Conservation (phyloP, 164 flowering plant species). For the Piper betle region DNA sequence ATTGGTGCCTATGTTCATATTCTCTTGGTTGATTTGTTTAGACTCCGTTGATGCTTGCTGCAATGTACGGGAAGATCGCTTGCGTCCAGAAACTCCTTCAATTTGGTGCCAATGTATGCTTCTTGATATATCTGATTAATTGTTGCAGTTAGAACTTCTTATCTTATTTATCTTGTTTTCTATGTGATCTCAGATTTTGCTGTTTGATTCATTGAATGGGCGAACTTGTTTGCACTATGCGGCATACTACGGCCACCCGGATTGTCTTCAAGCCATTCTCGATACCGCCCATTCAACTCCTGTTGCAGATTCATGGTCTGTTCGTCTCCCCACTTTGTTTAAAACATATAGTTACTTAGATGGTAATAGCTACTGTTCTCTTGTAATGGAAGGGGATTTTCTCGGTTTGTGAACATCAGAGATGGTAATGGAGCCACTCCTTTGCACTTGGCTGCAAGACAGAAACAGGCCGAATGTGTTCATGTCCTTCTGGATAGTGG, state of each 20-base stretch:
- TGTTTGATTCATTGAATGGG: conserved; percentile 71
- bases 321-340: not conserved
- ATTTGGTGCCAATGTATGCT: conserved; percentile 74
- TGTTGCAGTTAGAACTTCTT: conserved; percentile 2
- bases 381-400: conserved; percentile 60
- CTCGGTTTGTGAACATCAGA: conserved; percentile 92
- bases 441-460: conserved; percentile 83
- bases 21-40: conserved; percentile 8
- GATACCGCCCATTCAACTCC: conserved; percentile 62
- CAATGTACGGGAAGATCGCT: conserved; percentile 79
- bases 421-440: conserved; percentile 92
- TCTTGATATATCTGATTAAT: not conserved
- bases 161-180: conserved; percentile 3
- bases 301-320: conserved; percentile 79
- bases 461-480: conserved; percentile 67
- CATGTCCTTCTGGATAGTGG: conserved; percentile 72
- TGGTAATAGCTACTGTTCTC: not conserved
- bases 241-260: conserved; percentile 84
- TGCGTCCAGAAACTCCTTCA: conserved; percentile 72
- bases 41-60: conserved; percentile 99
- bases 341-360: not conserved
- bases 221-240: conserved; percentile 96
- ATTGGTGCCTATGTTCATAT: not conserved
- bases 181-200: conserved; percentile 44
- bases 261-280: conserved; percentile 73